phyloP scores from a whole-genome alignment of 306 rosid genomes.

The Pterocarpus santalinus region DNA sequence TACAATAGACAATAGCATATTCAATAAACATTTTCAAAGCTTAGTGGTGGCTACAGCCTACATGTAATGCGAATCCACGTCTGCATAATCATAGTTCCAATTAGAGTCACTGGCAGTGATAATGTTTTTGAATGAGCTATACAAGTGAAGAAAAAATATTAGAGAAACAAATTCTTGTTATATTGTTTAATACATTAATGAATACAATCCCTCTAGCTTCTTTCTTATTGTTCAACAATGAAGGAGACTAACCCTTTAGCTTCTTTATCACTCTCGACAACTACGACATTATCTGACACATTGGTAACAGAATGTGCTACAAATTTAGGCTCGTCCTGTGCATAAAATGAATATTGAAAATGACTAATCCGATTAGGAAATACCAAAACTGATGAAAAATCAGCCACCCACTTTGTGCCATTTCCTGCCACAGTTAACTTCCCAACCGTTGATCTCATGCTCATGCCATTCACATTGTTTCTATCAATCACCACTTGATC shows the following conservation, averaged over 20 bases:
- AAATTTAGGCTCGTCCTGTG: constrained; percentile 56
- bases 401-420: constrained; percentile 70
- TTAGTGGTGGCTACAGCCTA: not conserved
- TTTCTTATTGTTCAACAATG: constrained; percentile 51
- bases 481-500: constrained; percentile 73
- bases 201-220: not conserved
- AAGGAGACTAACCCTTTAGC: constrained; percentile 50
- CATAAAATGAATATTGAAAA: constrained; percentile 62
- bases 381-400: constrained; percentile 60
- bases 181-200: not conserved
- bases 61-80: constrained; percentile 2
- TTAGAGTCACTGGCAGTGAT: too few relatives aligned
- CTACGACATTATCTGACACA: constrained; percentile 62
- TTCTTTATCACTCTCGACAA: constrained; percentile 53
- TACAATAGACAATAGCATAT: not conserved
- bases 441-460: constrained; percentile 71
- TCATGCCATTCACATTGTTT: constrained; percentile 71
- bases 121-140: too few relatives aligned
- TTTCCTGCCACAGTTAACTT: constrained; percentile 54
- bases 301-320: constrained; percentile 65
- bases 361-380: constrained; percentile 63
- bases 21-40: not conserved
- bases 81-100: not conserved
- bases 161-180: not conserved
- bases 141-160: too few relatives aligned